phyloP scores from a whole-genome alignment of 2,329 filamentous ascomycete species.

The Pestalotiopsis sp. region DNA sequence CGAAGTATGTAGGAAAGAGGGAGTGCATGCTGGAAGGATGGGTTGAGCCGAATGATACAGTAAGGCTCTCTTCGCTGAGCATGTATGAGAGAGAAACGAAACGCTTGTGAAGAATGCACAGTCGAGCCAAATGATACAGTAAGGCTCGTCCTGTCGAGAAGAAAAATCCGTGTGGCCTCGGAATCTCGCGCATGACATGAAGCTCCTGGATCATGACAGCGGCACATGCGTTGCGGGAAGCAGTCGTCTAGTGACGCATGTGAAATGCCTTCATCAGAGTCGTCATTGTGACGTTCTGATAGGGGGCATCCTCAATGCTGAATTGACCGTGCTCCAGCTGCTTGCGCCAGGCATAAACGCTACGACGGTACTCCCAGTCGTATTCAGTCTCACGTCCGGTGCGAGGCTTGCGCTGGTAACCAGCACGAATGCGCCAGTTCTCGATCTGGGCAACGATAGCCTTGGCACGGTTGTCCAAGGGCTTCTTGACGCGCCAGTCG shows the following conservation, averaged over 20 bases:
- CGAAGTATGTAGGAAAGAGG: no score
- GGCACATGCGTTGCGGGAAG: neutral
- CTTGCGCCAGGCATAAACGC: neutral
- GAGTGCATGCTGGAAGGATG: no score
- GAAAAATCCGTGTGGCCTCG: no score
- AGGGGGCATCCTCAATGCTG: neutral
- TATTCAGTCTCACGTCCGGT: neutral
- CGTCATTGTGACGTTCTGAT: neutral
- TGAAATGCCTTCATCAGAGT: neutral
- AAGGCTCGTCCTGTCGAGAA: no score
- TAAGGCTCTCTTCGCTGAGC: no score
- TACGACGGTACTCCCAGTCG: constrained; percentile 2
- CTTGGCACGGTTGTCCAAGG: neutral
- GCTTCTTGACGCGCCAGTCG: neutral
- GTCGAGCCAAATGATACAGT: no score
- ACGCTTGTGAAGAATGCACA: no score
- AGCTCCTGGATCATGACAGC: no score
- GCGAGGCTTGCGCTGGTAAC: neutral
- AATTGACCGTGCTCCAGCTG: neutral
- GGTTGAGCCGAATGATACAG: no score
- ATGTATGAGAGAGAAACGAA: no score
- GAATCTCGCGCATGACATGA: no score
- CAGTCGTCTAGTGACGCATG: neutral
- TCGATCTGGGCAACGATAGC: neutral
- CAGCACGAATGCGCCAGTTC: neutral